These are phyloP conservation scores for Glaciozyma antarctica DNA, from an alignment of 768 basidiomycete genomes.

Conservation along the genomic window DNA sequence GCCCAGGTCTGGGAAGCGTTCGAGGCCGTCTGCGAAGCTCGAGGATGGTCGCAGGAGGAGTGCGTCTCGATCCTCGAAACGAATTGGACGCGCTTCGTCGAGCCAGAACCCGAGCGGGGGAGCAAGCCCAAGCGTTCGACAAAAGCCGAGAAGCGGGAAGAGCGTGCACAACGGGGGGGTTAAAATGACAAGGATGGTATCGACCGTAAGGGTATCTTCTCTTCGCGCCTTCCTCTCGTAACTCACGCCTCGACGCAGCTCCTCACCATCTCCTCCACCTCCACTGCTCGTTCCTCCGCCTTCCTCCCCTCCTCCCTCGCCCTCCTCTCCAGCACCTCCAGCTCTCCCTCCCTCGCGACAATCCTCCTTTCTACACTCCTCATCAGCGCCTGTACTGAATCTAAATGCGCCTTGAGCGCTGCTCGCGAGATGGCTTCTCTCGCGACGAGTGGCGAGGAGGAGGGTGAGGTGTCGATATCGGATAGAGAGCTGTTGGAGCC, in stretches of 20 bases:
- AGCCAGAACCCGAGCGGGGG: no score
- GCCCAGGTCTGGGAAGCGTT: neutral
- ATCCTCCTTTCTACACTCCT: slow-evolving; percentile 22
- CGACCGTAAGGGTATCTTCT: no score
- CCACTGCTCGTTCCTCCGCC: neutral
- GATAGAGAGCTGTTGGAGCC: no score
- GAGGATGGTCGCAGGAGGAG: neutral
- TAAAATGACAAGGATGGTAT: no score
- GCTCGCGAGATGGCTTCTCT: neutral
- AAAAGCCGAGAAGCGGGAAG: no score
- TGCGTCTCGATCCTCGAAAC: neutral
- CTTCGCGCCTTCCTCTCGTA: no score
- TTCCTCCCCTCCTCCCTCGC: slow-evolving; percentile 6
- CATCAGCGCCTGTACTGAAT: slow-evolving; percentile 20
- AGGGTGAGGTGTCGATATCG: neutral
- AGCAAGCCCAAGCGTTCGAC: no score
- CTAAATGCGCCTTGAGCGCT: slow-evolving; percentile 14
- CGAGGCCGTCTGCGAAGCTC: neutral
- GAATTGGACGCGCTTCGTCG: neutral
- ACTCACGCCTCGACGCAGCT: neutral
- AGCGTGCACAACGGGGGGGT: no score
- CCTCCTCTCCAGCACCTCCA: slow-evolving; percentile 13
- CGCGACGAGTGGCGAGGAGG: neutral
- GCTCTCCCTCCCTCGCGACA: slow-evolving; percentile 19
- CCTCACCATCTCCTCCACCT: slow-evolving; percentile 8